A percentile compares a stretch with the other conserved stretches of the same genome.
Conservation (phyloP, 2,329 filamentous ascomycete species). For the Cercospora canescens region DNA sequence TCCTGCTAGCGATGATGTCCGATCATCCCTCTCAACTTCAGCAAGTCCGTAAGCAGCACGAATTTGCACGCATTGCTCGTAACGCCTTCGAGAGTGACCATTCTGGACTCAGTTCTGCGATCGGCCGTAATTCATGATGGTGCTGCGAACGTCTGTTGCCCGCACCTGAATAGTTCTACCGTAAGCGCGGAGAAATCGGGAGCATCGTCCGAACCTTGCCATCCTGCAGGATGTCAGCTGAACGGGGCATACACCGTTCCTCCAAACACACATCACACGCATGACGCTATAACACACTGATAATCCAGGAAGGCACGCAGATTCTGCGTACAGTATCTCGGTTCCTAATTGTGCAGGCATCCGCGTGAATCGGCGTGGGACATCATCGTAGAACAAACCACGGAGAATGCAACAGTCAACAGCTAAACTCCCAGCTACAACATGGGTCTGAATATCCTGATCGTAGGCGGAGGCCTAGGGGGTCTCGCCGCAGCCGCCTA, state of each 20-base stretch:
- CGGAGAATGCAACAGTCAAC: background rate
- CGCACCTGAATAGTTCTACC: background rate
- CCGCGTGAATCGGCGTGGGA: background rate
- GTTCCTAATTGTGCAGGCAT: background rate
- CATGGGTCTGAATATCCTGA: conserved; percentile 11
- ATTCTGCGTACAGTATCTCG: background rate
- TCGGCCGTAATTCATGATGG: background rate
- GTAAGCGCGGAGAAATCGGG: background rate
- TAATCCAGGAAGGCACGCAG: background rate
- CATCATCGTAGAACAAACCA: background rate
- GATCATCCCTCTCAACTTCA: background rate
- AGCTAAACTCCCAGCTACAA: background rate
- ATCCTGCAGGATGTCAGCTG: background rate
- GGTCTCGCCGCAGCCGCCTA: conserved; percentile 7
- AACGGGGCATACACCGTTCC: background rate
- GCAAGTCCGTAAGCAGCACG: background rate
- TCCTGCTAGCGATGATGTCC: background rate
- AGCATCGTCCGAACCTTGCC: background rate
- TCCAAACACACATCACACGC: background rate
- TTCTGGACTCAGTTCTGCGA: background rate
- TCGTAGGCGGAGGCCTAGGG: conserved; percentile 11
- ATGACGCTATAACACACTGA: background rate
- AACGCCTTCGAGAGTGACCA: background rate
- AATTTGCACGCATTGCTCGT: background rate
- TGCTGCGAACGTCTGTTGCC: background rate